A percentile compares a stretch with the other conserved stretches of the same genome.
Evolutionary conservation across 805 yeast genomes (phyloP).

Genomic region (Wickerhamomyces hampshirensis): DNA sequence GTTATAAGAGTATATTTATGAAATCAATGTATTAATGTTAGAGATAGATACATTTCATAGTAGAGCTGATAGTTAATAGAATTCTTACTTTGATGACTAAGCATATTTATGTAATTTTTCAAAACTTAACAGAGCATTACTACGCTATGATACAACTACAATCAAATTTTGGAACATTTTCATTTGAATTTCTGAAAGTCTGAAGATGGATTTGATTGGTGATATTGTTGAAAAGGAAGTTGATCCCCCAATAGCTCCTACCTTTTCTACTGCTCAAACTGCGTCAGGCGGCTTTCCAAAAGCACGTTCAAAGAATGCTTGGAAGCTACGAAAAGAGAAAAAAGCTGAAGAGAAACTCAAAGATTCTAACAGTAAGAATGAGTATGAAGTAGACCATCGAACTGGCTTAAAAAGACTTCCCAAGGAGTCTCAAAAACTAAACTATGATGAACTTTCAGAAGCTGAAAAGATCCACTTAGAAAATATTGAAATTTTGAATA

Average conservation of each 20-base stretch:
- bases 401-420: slow-evolving; percentile 75
- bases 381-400: slow-evolving; percentile 81
- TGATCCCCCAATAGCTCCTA: slow-evolving; percentile 91
- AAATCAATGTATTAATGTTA: no score
- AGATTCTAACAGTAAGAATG: slow-evolving; percentile 82
- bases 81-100: no score
- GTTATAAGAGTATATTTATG: no score
- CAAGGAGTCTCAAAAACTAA: slow-evolving; percentile 80
- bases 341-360: slow-evolving; percentile 90
- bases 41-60: no score
- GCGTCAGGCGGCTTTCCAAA: slow-evolving; percentile 80
- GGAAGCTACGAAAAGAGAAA: slow-evolving; percentile 88
- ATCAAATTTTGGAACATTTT: no score
- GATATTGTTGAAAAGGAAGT: slow-evolving; percentile 88
- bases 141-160: no score
- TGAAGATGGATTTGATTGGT: slow-evolving; percentile 82
- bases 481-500: slow-evolving; percentile 55
- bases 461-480: slow-evolving; percentile 74
- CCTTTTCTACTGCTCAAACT: slow-evolving; percentile 81
- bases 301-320: slow-evolving; percentile 77
- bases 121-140: no score
- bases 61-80: no score
- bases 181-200: neutral
- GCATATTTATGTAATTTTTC: no score
- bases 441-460: slow-evolving; percentile 40